Evolutionary conservation across 345 rosid species (phyloP), one percentile per base, ranked within the genome.

Genomic region (Arabis hirsuta): DNA sequence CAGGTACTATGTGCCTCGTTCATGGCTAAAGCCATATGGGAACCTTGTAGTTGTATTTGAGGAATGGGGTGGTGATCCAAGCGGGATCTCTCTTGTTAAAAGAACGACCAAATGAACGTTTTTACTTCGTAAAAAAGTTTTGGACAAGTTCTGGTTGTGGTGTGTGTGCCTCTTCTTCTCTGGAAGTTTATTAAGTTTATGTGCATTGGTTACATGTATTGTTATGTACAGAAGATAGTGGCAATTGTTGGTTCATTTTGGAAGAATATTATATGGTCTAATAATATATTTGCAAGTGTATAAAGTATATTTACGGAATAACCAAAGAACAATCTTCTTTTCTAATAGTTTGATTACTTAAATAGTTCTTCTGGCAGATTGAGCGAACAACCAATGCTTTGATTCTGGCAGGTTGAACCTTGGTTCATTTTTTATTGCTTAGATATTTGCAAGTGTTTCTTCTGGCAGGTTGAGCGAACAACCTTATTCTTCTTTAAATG

Each of bases 51-150:
- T 91, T 53, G 84, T 91, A 65, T 90, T 91, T 47, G 99, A 95
- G 79, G 99, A 95, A 77, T 91, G 84, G 90, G 98, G 98, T 39
- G 98, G 99, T 59, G 88, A 95, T 51, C 96, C 99, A 0, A 91
- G 85, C 57, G 93, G 91, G 12, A 87, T 91, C 73, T 80, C 88
- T 61, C 67, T 95, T 79, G 98, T 90, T 22, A 82, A 87, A 73
- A 79, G 96, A 77, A 78, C 83, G 26, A 2, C 6, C 43, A 26
- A 45, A n/a, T 67, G 55, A 67, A 44, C 85, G 51, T 66, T 41
- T 43, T 26, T 45, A 59, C 38, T 34, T 36, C 10, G 39, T 36
- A 7, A 5, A 32, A 32, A 5, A 0, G 1, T 6, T 5, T 20
- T 11, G 9, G 45, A 16, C 50, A 59, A 22, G 32, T 24, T 69